phyloP scores from a whole-genome alignment of 208 protist species.

The Acanthamoeba royreba region DNA sequence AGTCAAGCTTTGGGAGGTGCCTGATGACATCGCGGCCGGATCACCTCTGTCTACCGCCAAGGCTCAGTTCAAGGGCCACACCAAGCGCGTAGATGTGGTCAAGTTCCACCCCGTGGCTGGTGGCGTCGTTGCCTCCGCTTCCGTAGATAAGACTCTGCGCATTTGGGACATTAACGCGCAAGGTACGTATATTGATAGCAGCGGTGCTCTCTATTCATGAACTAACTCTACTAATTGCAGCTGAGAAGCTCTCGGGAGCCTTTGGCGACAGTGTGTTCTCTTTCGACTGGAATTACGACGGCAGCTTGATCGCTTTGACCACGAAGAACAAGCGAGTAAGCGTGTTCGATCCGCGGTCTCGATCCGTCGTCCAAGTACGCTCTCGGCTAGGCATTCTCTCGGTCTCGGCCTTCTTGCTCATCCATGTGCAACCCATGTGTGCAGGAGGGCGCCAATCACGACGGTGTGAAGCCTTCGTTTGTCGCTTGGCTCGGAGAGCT shows the following conservation, averaged over 20 bases:
- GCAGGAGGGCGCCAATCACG: not conserved
- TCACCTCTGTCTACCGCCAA: not conserved
- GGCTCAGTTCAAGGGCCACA: not conserved
- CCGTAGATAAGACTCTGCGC: not conserved
- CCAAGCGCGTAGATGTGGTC: not conserved
- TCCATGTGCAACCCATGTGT: not conserved
- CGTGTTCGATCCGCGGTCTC: not conserved
- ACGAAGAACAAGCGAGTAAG: constrained; percentile 19
- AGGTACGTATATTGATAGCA: not conserved
- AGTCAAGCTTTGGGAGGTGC: not conserved
- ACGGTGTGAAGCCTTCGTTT: constrained; percentile 4
- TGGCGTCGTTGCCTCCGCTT: constrained; percentile 1
- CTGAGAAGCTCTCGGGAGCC: not conserved
- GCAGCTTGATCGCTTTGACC: constrained; percentile 26
- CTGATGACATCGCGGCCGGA: not conserved
- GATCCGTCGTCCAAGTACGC: not conserved
- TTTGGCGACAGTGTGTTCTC: constrained; percentile 6
- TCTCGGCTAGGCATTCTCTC: not conserved
- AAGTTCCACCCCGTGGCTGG: not conserved
- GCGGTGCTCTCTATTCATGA: not conserved
- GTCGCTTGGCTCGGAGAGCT: constrained; percentile 9
- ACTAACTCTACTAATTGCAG: not conserved
- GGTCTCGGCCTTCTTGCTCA: not conserved
- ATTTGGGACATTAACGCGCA: not conserved
- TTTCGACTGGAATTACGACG: constrained; percentile 29